Evolutionary conservation across 192 early-diverging fungal species (phyloP), one percentile per base, ranked within the genome.

Genomic region (Ambispora gerdemannii): DNA sequence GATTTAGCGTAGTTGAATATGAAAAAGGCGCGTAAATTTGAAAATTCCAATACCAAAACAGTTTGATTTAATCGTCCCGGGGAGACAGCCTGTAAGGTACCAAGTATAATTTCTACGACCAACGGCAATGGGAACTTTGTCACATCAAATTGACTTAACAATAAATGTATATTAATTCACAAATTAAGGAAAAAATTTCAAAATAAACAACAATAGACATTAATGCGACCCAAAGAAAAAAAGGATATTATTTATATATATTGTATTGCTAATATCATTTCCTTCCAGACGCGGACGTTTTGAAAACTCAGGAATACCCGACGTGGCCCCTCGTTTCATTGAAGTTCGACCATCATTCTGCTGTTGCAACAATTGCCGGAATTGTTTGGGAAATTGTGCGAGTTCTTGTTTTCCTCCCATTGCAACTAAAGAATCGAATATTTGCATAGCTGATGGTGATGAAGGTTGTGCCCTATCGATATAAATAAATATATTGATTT

Each of bases 381-480:
- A 70, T 60, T 70, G 68, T 61, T 49, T 70, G 47, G 68, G 56
- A 49, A 70, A 60, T 43, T 60, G 53, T 1, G 36, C 30, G 20
- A 49, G 36, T 31, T 70, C 68, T 19, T 70, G 49, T 28, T 50
- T 70, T 20, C 68, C 68, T 28, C 68, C 68, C 30, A 70, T 28
- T 6, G 15, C 32, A 3, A 70, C 27, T 59, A 70, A 22, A 55
- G 27, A 4, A 49, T 70, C 58, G 15, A 70, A 61, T 31, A 70
- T 50, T 43, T 60, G 33, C 8, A 34, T 59, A 2, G 28, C 56
- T 22, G 49, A 60, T 7, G 43, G 11, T 3, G 56, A 47, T 22
- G 35, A 60, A 27, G 49, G 47, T 24, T 36, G 43, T 8, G 50
- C 50, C 50, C 68, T 70, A 43, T 10, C 6, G 15, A 43, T 15